Evolutionary conservation across 2,329 filamentous ascomycete genomes (phyloP).

Genomic region (Pleoardoris graminearum): DNA sequence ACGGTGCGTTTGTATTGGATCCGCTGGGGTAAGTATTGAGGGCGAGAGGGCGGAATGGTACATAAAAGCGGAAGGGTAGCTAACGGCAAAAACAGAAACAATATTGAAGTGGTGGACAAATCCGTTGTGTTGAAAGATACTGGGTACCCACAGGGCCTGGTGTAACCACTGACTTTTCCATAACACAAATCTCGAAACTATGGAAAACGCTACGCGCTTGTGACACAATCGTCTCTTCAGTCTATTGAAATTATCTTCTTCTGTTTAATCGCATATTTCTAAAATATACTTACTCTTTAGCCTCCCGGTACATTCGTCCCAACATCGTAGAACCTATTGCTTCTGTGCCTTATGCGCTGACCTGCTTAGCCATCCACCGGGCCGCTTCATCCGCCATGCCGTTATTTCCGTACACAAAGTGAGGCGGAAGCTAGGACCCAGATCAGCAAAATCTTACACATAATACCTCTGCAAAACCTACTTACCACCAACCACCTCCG

Average conservation of each 20-base stretch:
- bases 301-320: too few relatives aligned
- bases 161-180: too few relatives aligned
- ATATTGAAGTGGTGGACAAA: slow-evolving; percentile 28
- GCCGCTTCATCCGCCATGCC: slow-evolving; percentile 11
- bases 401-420: slow-evolving; percentile 16
- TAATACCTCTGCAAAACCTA: background rate
- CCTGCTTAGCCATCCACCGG: background rate
- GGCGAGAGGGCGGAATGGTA: too few relatives aligned
- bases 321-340: too few relatives aligned
- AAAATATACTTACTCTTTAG: too few relatives aligned
- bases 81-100: slow-evolving; percentile 17
- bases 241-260: too few relatives aligned
- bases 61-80: background rate
- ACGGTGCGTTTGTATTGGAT: slow-evolving; percentile 33
- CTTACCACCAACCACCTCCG: slow-evolving; percentile 13
- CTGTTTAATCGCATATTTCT: too few relatives aligned
- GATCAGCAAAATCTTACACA: background rate
- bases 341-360: background rate
- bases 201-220: too few relatives aligned
- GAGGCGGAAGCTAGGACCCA: slow-evolving; percentile 2
- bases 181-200: too few relatives aligned
- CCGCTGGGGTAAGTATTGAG: slow-evolving; percentile 31
- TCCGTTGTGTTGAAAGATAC: slow-evolving; percentile 4
- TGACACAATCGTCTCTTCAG: too few relatives aligned
- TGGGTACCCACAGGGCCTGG: background rate